phyloP scores from a whole-genome alignment of 257 asterid genomes.

The Nicotiana paniculata region DNA sequence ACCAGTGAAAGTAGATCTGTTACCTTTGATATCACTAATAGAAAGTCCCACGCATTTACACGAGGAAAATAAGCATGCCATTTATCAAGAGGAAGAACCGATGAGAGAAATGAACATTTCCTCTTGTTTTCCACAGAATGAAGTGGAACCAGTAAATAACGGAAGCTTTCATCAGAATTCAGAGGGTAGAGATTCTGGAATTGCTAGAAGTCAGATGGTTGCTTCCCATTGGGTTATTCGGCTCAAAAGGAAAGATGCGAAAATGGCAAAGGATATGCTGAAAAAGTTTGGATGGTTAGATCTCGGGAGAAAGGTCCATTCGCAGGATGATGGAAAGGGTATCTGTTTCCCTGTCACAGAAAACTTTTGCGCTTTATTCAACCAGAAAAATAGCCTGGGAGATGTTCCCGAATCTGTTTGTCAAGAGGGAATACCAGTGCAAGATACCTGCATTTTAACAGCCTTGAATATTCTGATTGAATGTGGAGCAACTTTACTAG shows the following conservation, averaged over 20 bases:
- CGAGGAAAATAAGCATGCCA: constrained; percentile 19
- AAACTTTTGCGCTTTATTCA: constrained; percentile 38
- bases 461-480: constrained; percentile 52
- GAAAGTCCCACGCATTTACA: constrained; percentile 13
- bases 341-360: constrained; percentile 76
- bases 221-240: constrained; percentile 46
- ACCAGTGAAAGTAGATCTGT: constrained; percentile 61
- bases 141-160: constrained; percentile 22
- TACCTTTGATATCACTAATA: constrained; percentile 32
- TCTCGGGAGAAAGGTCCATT: constrained; percentile 69
- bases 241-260: constrained; percentile 60
- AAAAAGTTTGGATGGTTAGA: constrained; percentile 91
- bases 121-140: constrained; percentile 9
- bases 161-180: constrained; percentile 24
- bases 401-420: constrained; percentile 28
- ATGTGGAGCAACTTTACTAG: constrained; percentile 54
- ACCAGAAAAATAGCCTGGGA: constrained; percentile 21
- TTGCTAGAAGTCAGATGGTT: constrained; percentile 20
- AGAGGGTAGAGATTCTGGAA: constrained; percentile 28
- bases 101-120: constrained; percentile 16
- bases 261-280: constrained; percentile 69
- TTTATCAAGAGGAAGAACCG: constrained; percentile 6
- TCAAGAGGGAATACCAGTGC: constrained; percentile 21
- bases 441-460: constrained; percentile 45
- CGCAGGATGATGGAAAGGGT: constrained; percentile 48